Conservation (phyloP, 805 yeast genomes). For the Candida michaelii region DNA sequence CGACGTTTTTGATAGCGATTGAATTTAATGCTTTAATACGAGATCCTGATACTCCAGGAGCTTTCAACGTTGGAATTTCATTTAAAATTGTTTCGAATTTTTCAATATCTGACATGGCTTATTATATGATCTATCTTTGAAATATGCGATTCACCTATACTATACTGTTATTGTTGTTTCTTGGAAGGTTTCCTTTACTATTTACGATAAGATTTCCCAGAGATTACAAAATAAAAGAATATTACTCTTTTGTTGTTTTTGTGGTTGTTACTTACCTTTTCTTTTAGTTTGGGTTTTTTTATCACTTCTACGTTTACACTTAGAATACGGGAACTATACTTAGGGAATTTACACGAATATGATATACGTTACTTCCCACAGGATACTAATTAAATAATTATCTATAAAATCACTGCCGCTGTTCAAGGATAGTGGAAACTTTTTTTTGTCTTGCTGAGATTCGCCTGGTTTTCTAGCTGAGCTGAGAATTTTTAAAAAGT, state of each 20-base stretch:
- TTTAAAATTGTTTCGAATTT: conserved; percentile 49
- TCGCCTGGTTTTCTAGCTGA: conserved; percentile 1
- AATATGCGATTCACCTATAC: neutral
- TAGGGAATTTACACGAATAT: no score
- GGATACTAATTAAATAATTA: neutral
- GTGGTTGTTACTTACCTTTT: no score
- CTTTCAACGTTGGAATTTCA: conserved; percentile 57
- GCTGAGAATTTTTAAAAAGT: neutral
- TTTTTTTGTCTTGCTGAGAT: neutral
- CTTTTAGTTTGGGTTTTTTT: no score
- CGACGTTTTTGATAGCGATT: conserved; percentile 68
- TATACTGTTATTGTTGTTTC: no score
- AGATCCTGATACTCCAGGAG: conserved; percentile 95
- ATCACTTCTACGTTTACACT: no score
- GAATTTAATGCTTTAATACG: conserved; percentile 86
- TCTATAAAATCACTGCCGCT: neutral
- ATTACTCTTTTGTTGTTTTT: neutral
- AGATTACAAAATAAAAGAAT: conserved; percentile 1
- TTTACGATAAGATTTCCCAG: conserved; percentile 6
- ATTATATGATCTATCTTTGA: neutral
- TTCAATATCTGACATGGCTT: conserved; percentile 26
- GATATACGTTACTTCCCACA: no score
- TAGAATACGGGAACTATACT: no score
- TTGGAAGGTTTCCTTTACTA: neutral
- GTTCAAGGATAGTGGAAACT: neutral